phyloP scores from a whole-genome alignment of 306 rosid genomes.

The Cajanus cajan region DNA sequence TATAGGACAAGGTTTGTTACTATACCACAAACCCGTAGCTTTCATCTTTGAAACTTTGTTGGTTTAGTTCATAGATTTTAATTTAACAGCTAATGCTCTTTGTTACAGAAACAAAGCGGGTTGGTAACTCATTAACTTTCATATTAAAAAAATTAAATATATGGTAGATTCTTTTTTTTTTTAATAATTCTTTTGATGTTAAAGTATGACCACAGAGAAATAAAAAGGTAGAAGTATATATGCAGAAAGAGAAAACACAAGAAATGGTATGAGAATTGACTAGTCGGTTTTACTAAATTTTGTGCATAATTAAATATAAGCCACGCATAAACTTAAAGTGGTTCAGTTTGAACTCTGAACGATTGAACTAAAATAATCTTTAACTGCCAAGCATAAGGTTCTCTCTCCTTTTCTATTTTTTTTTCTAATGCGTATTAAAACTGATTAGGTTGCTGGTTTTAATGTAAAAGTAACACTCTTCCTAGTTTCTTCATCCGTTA shows the following conservation, averaged over 20 bases:
- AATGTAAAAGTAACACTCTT: not conserved
- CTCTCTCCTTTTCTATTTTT: not conserved
- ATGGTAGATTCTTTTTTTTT: not conserved
- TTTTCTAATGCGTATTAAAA: not conserved
- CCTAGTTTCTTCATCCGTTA: constrained; percentile 28
- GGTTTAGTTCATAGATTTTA: constrained; percentile 32
- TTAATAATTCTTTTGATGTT: too few species aligned
- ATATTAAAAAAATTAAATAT: not conserved
- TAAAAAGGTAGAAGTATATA: not conserved
- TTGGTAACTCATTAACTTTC: not conserved
- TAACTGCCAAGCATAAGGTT: not conserved
- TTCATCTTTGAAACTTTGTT: constrained; percentile 28
- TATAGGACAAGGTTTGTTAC: constrained; percentile 33
- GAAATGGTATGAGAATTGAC: constrained; percentile 33
- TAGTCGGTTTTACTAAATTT: not conserved
- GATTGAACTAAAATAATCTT: not conserved
- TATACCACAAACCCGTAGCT: constrained; percentile 14
- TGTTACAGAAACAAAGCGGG: not conserved
- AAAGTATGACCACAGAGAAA: not conserved
- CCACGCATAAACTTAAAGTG: not conserved
- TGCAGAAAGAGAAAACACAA: not conserved
- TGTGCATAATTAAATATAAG: not conserved
- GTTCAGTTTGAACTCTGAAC: not conserved
- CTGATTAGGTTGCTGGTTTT: not conserved
- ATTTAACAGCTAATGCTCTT: constrained; percentile 21